Conservation (phyloP, 306 rosid species). For the Arachis stenosperma region DNA sequence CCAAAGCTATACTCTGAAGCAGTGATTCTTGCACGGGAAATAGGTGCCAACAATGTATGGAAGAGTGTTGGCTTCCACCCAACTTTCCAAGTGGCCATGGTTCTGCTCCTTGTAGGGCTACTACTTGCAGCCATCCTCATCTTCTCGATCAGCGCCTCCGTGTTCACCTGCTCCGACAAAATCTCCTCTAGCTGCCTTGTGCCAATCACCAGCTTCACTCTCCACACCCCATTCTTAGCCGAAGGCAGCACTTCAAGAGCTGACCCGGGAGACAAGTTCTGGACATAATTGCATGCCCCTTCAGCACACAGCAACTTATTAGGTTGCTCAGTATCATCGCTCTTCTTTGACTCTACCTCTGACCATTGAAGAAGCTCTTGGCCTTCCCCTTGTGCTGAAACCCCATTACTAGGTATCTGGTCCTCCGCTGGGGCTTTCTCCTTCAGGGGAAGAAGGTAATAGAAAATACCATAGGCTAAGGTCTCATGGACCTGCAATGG, state of each 20-base stretch:
- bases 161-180: conserved; percentile 65
- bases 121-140: conserved; percentile 69
- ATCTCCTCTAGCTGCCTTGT: conserved; percentile 65
- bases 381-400: conserved; percentile 12
- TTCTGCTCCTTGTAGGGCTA: conserved; percentile 48
- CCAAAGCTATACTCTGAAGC: conserved; percentile 13
- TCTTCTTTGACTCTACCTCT: conserved; percentile 22
- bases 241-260: conserved; percentile 63
- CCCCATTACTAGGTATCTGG: neutral
- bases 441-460: conserved; percentile 68
- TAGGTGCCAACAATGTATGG: conserved; percentile 2
- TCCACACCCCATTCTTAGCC: conserved; percentile 66
- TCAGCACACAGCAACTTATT: conserved; percentile 14
- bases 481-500: conserved; percentile 51
- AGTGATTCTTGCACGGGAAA: conserved; percentile 21
- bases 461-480: conserved; percentile 52
- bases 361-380: conserved; percentile 20
- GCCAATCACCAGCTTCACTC: conserved; percentile 63
- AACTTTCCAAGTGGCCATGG: conserved; percentile 45
- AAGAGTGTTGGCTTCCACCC: conserved; percentile 53
- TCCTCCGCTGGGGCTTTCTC: neutral
- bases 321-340: conserved; percentile 18
- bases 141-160: conserved; percentile 68
- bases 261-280: conserved; percentile 50
- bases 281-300: conserved; percentile 48